Conservation (phyloP, 495 filamentous ascomycete genomes). For the Pyrenopolyporus hunteri region DNA sequence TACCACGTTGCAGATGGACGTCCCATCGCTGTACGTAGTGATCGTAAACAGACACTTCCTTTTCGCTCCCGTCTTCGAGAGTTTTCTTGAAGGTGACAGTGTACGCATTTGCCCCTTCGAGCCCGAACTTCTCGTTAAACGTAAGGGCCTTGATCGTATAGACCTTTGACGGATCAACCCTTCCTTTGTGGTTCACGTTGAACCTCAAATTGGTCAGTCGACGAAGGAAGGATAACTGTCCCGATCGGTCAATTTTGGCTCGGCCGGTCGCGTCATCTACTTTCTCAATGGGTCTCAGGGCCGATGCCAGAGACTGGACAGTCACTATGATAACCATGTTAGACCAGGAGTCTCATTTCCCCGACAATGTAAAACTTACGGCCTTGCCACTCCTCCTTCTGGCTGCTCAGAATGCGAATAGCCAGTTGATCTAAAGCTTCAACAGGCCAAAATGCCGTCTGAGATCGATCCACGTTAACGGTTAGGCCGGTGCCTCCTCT, state of each 20-base stretch:
- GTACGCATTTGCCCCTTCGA: slow-evolving; percentile 57
- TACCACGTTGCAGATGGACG: slow-evolving; percentile 54
- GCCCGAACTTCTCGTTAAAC: slow-evolving; percentile 42
- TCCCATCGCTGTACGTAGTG: slow-evolving; percentile 76
- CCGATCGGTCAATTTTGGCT: slow-evolving; percentile 34
- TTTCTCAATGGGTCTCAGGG: not conserved
- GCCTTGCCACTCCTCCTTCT: slow-evolving; percentile 6
- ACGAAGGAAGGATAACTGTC: slow-evolving; percentile 57
- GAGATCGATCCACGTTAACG: slow-evolving; percentile 83
- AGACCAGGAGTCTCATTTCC: not conserved
- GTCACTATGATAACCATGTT: slow-evolving; percentile 3
- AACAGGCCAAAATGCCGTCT: slow-evolving; percentile 73
- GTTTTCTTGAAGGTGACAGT: slow-evolving; percentile 63
- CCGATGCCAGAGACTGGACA: not conserved
- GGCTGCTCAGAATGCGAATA: slow-evolving; percentile 13
- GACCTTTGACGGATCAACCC: slow-evolving; percentile 47
- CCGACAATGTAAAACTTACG: slow-evolving; percentile 17
- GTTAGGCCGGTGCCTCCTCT: slow-evolving; percentile 62
- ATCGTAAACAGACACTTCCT: slow-evolving; percentile 60
- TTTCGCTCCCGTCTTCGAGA: slow-evolving; percentile 53
- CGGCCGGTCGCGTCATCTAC: not conserved
- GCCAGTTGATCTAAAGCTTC: slow-evolving; percentile 44
- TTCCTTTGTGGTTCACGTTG: slow-evolving; percentile 63
- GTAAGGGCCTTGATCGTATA: slow-evolving; percentile 69
- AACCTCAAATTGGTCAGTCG: slow-evolving; percentile 71